These are phyloP conservation scores for Fusarium sp. DNA, from an alignment of 2,329 filamentous ascomycete species.

Conservation along the genomic window DNA sequence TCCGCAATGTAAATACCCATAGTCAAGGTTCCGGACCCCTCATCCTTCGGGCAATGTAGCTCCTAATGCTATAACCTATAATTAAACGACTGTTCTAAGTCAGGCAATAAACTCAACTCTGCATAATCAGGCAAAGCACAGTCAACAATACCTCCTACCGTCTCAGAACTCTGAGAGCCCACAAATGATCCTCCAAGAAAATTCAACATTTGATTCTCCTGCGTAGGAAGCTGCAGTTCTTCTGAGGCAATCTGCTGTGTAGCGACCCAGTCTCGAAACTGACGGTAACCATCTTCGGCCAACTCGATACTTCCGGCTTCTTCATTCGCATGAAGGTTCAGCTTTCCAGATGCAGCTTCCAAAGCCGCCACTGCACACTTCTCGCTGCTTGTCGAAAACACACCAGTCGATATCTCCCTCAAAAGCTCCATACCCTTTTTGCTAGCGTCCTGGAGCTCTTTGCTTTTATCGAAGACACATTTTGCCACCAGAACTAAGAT, in stretches of 20 bases:
- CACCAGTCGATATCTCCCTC: conserved; percentile 26
- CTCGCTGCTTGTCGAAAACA: conserved; percentile 38
- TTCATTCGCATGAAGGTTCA: not conserved
- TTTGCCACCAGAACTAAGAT: conserved; percentile 31
- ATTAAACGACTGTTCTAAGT: conserved; percentile 36
- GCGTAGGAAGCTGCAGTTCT: conserved; percentile 20
- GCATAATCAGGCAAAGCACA: no score
- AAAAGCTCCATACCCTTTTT: conserved; percentile 29
- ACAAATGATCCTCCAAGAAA: no score
- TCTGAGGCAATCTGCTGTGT: conserved; percentile 35
- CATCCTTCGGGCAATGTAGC: no score
- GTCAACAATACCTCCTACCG: no score
- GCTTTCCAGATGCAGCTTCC: conserved; percentile 30
- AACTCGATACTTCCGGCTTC: not conserved
- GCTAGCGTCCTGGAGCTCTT: conserved; percentile 6
- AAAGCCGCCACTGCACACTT: conserved; percentile 27
- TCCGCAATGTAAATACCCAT: no score
- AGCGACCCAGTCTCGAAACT: conserved; percentile 39
- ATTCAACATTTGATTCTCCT: conserved; percentile 15
- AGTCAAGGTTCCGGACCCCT: no score
- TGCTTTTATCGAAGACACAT: conserved; percentile 18
- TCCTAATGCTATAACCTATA: not conserved
- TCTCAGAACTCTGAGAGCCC: no score
- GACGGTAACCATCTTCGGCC: conserved; percentile 20
- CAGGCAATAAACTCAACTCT: conserved; percentile 24